These are phyloP conservation scores for Cyclotella atomus DNA, from an alignment of 108 stramenopile genomes.

Conservation along the genomic window DNA sequence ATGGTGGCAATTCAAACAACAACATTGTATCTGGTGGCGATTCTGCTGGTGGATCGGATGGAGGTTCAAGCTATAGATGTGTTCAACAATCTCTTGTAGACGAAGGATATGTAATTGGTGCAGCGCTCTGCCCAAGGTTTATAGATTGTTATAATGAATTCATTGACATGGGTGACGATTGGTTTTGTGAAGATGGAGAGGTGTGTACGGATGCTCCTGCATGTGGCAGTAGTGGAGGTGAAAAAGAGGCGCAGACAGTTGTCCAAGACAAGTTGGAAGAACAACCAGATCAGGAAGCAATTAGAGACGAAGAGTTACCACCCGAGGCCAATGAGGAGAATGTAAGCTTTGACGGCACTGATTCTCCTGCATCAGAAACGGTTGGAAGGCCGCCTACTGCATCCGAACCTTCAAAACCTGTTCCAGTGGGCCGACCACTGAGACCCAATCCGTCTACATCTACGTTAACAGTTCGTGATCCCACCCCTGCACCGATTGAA, in stretches of 20 bases:
- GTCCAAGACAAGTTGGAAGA: not conserved
- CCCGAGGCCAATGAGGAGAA: too few species aligned
- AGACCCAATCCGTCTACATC: not conserved
- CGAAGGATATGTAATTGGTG: conserved; percentile 23
- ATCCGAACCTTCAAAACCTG: not conserved
- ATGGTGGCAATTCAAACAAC: too few species aligned
- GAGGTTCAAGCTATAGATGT: conserved; percentile 24
- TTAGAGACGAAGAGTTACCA: not conserved
- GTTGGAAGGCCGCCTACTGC: not conserved
- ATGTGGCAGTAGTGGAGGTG: conserved; percentile 10
- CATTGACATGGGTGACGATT: conserved; percentile 45
- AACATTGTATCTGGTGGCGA: too few species aligned
- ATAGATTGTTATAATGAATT: conserved; percentile 32
- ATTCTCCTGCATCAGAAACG: too few species aligned
- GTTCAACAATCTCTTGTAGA: conserved; percentile 20
- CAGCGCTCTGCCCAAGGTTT: conserved; percentile 27
- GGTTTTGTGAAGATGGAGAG: conserved; percentile 35
- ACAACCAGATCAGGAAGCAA: not conserved
- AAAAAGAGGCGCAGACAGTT: not conserved
- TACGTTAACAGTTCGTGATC: not conserved
- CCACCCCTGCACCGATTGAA: not conserved
- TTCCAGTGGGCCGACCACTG: not conserved
- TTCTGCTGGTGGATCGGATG: not conserved
- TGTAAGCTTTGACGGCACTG: too few species aligned
- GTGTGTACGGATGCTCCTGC: conserved; percentile 16